Percentiles rank a stretch among this genome's conserved stretches.
Conservation (phyloP, 2,329 filamentous ascomycete genomes). For the Colletotrichum sp. region DNA sequence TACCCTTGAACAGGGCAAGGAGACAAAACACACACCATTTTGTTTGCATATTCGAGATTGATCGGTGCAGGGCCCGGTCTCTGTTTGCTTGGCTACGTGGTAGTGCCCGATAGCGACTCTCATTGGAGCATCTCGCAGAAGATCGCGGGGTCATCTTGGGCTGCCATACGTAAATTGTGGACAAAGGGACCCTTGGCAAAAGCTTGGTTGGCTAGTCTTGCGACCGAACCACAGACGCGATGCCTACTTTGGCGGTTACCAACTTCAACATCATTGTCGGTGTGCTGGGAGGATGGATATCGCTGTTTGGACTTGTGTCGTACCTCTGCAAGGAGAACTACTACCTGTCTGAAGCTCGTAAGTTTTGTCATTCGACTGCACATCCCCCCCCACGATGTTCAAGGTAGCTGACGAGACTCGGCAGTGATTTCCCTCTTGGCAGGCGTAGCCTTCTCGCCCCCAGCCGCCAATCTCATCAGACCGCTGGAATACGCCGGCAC, state of each 20-base stretch:
- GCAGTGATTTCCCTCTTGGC: slow-evolving; percentile 83
- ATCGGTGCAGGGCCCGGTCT: background rate
- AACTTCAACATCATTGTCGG: slow-evolving; percentile 83
- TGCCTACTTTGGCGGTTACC: slow-evolving; percentile 42
- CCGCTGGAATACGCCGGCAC: slow-evolving; percentile 75
- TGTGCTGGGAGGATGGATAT: slow-evolving; percentile 84
- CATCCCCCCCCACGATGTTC: background rate
- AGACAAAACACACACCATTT: background rate
- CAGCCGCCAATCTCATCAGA: slow-evolving; percentile 76
- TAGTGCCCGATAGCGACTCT: background rate
- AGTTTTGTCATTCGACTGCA: slow-evolving; percentile 38
- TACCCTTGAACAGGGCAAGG: background rate
- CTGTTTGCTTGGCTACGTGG: background rate
- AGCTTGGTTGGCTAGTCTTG: slow-evolving; percentile 10
- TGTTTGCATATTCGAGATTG: background rate
- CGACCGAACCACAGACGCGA: slow-evolving; percentile 27
- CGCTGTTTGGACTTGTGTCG: slow-evolving; percentile 87
- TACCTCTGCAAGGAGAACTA: slow-evolving; percentile 89
- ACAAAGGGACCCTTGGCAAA: background rate
- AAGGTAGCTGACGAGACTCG: slow-evolving; percentile 1
- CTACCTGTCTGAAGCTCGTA: slow-evolving; percentile 89
- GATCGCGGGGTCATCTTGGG: background rate
- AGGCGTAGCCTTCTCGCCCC: slow-evolving; percentile 79
- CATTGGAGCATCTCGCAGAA: background rate
- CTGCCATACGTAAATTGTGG: background rate